Evolutionary conservation across 176 grass and related monocot genomes (phyloP), one percentile per base, ranked within the genome.

Genomic region (Tillandsia leiboldiana): DNA sequence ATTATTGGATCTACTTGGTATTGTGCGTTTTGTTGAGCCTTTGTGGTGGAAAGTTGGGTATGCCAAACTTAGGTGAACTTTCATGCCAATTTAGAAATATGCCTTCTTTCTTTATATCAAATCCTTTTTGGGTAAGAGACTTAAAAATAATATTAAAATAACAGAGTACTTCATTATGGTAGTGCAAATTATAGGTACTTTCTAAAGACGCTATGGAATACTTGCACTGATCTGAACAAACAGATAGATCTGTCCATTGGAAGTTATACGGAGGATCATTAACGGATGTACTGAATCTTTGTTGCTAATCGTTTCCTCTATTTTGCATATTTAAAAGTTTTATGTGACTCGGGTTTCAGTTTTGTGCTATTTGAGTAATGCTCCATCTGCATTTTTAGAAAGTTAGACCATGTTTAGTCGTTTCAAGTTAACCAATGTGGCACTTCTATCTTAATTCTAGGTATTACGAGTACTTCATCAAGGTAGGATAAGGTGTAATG

Each of bases 31-130:
- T 65, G 76, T 87, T 28, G 92, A 96, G 61, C 88, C 92, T 26
- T 79, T 96, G 1, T 96, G 88, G 92, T 96, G 92, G 88, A 96
- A 87, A 87, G 92, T 96, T 87, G 86, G 92, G 74, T 96, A 92
- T 65, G 88, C 92, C 2, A 96, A 96, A 75, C 92, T 96, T 85
- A 96, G 85, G 92, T 88, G 51, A 75, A 69, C 15, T 51, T 59
- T 59, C 20, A 59, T 59, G 20, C 17, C 54, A 42, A 42, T 42
- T 42, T 42, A 42, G 33, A 42, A 42, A 42, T 42, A 42, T 42
- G 33, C 33, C 33, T 42, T 42, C 33, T 42, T 42, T 42, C 3
- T 42, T 42, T 42, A 42, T 42, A 42, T 42, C 33, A 42, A 42
- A 42, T 42, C 33, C 33, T 42, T 42, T 42, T 42, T 42, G 33